Conservation (phyloP, 1,284 basidiomycete genomes). For the Bjerkandera adusta region DNA sequence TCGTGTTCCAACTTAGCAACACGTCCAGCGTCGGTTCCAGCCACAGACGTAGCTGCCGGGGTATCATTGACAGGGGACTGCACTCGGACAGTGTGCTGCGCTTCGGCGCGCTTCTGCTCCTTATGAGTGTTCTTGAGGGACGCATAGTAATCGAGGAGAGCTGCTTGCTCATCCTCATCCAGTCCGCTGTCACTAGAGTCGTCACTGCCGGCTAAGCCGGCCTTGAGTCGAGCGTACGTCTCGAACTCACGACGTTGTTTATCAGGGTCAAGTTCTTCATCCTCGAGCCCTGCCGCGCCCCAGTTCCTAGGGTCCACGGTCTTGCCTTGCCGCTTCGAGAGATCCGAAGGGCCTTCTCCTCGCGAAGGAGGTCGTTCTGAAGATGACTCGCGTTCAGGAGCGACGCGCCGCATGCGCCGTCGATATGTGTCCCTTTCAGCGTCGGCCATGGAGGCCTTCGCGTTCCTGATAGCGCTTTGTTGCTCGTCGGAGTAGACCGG, state of each 20-base stretch:
- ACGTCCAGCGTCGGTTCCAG: not conserved
- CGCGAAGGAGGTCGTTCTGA: not conserved
- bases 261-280: not conserved
- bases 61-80: not conserved
- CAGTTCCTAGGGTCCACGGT: slow-evolving; percentile 3
- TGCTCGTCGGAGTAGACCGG: too few relatives aligned
- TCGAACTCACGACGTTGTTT: not conserved
- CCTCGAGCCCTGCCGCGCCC: not conserved
- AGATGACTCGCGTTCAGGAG: too few relatives aligned
- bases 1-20: not conserved
- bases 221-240: not conserved
- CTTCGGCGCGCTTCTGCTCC: too few relatives aligned
- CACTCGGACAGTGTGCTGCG: not conserved
- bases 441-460: too few relatives aligned
- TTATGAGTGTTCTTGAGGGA: too few relatives aligned
- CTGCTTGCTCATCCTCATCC: not conserved
- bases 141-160: slow-evolving; percentile 5
- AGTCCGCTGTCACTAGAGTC: too few relatives aligned
- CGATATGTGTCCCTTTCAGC: too few relatives aligned
- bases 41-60: not conserved
- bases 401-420: too few relatives aligned
- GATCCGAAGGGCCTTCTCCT: not conserved
- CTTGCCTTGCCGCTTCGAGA: slow-evolving; percentile 1
- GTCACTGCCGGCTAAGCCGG: too few relatives aligned
- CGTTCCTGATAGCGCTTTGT: too few relatives aligned